Evolutionary conservation across 192 early-diverging fungal species (phyloP), one percentile per base, ranked within the genome.

Genomic region (Coemansia sp.): DNA sequence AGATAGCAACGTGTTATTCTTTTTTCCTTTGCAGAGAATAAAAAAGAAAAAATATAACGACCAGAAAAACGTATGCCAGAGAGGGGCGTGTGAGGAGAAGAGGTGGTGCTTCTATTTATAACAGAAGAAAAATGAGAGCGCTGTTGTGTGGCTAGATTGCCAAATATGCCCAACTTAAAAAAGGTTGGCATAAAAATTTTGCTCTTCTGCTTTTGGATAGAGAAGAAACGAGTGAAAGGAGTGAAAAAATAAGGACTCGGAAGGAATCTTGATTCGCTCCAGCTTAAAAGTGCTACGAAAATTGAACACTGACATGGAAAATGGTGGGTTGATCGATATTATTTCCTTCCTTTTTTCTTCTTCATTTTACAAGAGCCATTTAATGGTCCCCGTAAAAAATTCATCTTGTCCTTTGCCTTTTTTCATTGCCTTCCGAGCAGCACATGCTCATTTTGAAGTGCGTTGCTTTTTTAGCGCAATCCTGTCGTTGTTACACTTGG

Each of bases 191-290:
- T 12, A n/a, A 50, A 50, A 50, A 50, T 16, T 12, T 12, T n/a
- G 48, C 48, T 50, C 16, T n/a, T 12, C 15, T n/a, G 11, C 26
- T 26, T 26, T 26, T 26, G 26, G 26, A 26, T 26, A 26, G 26
- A 26, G 26, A 26, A 26, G 26, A 26, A 26, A 26, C 26, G 26
- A 26, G 26, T 2, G 26, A 3, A 26, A 26, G 26, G 26, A 26
- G 3, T 10, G 12, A 26, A 26, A 9, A 54, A 26, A 2, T 11
- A 7, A 54, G 9, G 1, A 26, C 21, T 21, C 52, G 52, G 52
- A 26, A 54, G 52, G 52, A 54, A 9, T 26, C 19, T 54, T 54
- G 52, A 54, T 54, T 54, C 52, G 52, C 26, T 21, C 21, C 19
- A 8, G 19, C 52, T 8, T 2, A 50, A 50, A 18, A 50, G 48